Evolutionary conservation across 352 stramenopile species (phyloP).

Genomic region (Phytophthora litchii): DNA sequence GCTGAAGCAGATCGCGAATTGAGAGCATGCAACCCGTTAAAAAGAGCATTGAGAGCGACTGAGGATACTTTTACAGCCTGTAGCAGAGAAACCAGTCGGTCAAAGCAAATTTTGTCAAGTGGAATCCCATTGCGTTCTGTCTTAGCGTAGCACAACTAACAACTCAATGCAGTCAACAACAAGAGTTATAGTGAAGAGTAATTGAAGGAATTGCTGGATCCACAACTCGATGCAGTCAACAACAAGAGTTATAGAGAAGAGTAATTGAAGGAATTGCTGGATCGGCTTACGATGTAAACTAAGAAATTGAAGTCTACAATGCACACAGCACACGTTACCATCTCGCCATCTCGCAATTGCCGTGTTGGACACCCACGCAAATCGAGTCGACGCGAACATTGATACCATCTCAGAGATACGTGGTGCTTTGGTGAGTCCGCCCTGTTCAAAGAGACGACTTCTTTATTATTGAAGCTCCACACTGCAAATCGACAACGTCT

Average conservation of each 20-base stretch:
- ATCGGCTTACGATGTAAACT: not conserved
- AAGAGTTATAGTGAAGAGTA: no score
- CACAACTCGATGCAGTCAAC: no score
- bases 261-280: not conserved
- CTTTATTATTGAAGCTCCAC: not conserved
- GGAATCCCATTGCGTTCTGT: not conserved
- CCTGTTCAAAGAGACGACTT: constrained; percentile 8
- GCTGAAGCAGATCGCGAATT: constrained; percentile 16
- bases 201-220: not conserved
- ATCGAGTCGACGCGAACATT: constrained; percentile 2
- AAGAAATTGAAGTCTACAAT: not conserved
- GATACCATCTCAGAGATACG: no score
- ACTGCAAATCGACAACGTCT: constrained; percentile 17
- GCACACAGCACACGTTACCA: not conserved
- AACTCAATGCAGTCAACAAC: no score
- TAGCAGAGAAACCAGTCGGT: not conserved
- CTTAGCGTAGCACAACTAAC: not conserved
- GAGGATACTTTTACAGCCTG: not conserved
- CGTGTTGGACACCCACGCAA: constrained; percentile 8
- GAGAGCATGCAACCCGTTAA: constrained; percentile 25
- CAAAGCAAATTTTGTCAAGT: not conserved
- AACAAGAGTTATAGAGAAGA: no score
- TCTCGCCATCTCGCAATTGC: constrained; percentile 3
- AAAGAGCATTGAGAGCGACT: not conserved
- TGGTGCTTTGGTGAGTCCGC: constrained; percentile 26